phyloP scores from a whole-genome alignment of 1,139 yeast genomes.

The Nakaseomyces bracarensis region DNA sequence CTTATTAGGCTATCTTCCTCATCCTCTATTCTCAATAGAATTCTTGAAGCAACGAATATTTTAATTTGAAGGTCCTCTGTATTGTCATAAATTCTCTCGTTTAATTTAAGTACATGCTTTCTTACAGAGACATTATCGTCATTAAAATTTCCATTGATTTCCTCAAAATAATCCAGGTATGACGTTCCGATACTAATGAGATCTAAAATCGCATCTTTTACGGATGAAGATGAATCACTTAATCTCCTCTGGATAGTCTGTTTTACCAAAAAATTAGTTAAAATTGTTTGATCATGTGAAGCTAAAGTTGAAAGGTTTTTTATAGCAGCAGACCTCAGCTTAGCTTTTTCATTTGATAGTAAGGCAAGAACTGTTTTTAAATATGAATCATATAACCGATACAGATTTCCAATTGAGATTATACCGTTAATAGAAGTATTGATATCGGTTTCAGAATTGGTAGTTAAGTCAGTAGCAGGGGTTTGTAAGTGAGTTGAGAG shows the following conservation, averaged over 20 bases:
- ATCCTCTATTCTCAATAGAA: conserved; percentile 54
- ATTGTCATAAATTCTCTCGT: conserved; percentile 42
- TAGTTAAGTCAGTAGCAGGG: too few species aligned
- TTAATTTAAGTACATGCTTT: conserved; percentile 49
- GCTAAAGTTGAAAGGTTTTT: conserved; percentile 47
- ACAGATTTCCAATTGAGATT: neutral
- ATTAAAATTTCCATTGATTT: conserved; percentile 36
- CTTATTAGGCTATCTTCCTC: conserved; percentile 56
- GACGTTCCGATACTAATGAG: conserved; percentile 40
- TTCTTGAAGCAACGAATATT: conserved; percentile 40
- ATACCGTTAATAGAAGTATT: neutral
- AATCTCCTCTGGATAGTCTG: conserved; percentile 46
- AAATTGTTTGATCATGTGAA: conserved; percentile 43
- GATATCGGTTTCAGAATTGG: too few species aligned
- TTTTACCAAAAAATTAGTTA: conserved; percentile 44
- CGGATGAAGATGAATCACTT: conserved; percentile 57
- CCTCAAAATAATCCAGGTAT: conserved; percentile 45
- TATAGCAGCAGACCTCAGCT: conserved; percentile 57
- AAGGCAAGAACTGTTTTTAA: conserved; percentile 40
- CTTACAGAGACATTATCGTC: conserved; percentile 63
- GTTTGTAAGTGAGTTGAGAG: neutral
- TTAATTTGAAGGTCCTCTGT: conserved; percentile 33
- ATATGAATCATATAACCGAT: conserved; percentile 43
- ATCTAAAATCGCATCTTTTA: conserved; percentile 69
- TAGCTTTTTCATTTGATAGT: conserved; percentile 39